Evolutionary conservation across 2,329 filamentous ascomycete genomes (phyloP), one percentile per base, ranked within the genome.

Genomic region (Magnaporthiopsis rhizophila): DNA sequence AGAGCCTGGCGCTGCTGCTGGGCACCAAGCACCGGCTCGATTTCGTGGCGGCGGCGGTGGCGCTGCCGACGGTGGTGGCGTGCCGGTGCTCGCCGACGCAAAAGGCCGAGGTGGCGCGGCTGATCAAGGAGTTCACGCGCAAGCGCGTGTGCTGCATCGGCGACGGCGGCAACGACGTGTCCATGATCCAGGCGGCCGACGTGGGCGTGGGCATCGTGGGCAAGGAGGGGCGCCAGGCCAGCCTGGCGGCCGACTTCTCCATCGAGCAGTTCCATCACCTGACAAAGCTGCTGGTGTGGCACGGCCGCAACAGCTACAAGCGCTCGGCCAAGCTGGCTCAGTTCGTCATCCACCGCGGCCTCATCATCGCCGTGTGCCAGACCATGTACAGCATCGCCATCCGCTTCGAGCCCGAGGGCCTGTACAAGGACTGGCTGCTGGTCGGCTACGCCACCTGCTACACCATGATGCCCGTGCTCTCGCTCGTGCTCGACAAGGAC

Each of bases 181-280:
- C 89, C 69, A 99, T 99, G 95, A 99, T 99, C 69, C 95, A 98
- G 80, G 94, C 95, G 9, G 95, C 96, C 0, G 95, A 99, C 72
- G 93, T 99, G 0, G 96, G 96, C 66, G 94, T 99, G 32, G 95
- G 95, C 66, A 99, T 99, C 67, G 95, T 98, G 0, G 95, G 95
- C 66, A 99, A 99, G 79, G 95, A 99, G 79, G 95, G 95, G 45
- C 87, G 91, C 28, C 95, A 99, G 79, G 95, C 95, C 50, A 95
- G 90, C 72, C 83, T 99, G 60, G 96, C 96, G 0, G 96, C 95
- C 13, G 95, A 99, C 75, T 99, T 99, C 76, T 95, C 90, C 65
- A 96, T 99, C 70, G 91, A 92, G 66, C 93, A 97, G 71, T 99
- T 99, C 77, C 90, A 88, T 72, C 92, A 99, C 74, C 80, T 99